Evolutionary conservation across 176 grass and related monocot species (phyloP).

Genomic region (Stipa capillata): DNA sequence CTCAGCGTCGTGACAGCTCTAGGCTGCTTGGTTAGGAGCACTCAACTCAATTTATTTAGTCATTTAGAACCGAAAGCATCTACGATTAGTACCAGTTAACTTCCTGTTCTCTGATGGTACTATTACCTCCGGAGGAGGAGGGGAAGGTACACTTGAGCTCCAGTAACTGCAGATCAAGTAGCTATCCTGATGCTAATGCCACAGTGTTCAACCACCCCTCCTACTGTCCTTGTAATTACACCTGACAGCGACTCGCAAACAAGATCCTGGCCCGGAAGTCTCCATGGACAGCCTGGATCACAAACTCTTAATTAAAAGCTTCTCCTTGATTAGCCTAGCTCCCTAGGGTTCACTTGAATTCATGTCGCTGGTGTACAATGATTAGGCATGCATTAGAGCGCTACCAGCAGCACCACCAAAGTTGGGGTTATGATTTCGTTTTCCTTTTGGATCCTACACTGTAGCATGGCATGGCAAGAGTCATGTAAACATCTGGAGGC

Average conservation of each 20-base stretch:
- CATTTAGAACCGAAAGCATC: constrained; percentile 43
- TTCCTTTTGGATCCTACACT: neutral
- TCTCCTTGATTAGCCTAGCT: neutral
- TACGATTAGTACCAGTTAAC: neutral
- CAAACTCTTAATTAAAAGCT: neutral
- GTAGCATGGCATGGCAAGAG: neutral
- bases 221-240: constrained; percentile 9
- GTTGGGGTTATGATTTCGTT: neutral
- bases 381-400: constrained; percentile 32
- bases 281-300: constrained; percentile 27
- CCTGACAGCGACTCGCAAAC: constrained; percentile 41
- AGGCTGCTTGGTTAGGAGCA: neutral
- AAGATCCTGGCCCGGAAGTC: neutral
- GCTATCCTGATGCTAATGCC: neutral
- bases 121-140: neutral
- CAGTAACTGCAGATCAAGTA: neutral
- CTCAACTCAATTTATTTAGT: constrained; percentile 4
- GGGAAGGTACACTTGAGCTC: neutral
- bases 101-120: constrained; percentile 11
- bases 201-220: neutral
- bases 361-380: constrained; percentile 28
- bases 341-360: constrained; percentile 12
- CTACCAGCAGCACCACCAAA: neutral
- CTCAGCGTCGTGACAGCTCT: neutral
- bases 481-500: neutral